A percentile compares a stretch with the other conserved stretches of the same genome.
Evolutionary conservation across 202 grass and related monocot species (phyloP).

Genomic region (Carex arenaria): DNA sequence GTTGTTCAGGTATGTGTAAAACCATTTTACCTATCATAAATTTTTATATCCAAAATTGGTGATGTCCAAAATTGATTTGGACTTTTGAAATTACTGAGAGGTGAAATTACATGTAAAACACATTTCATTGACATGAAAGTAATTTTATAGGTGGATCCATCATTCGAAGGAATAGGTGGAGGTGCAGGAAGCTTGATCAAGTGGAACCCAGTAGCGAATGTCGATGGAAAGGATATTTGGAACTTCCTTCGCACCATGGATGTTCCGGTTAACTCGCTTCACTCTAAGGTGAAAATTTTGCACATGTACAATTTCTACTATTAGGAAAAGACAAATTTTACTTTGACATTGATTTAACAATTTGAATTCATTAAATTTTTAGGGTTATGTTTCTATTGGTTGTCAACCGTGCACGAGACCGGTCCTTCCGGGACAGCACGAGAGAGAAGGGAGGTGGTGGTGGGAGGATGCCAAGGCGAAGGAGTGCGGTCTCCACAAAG

Average conservation of each 20-base stretch:
- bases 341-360: neutral
- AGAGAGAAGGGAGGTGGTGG: constrained; percentile 97
- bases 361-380: neutral
- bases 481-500: constrained; percentile 97
- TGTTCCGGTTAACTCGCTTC: constrained; percentile 83
- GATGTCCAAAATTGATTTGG: neutral
- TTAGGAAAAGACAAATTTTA: neutral
- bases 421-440: constrained; percentile 79
- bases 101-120: neutral
- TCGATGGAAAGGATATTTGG: constrained; percentile 88
- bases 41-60: neutral
- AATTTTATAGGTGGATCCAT: constrained; percentile 61
- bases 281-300: constrained; percentile 47
- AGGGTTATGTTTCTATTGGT: constrained; percentile 89
- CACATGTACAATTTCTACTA: neutral
- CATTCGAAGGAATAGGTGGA: constrained; percentile 65
- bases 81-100: neutral
- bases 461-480: constrained; percentile 97
- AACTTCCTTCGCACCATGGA: constrained; percentile 92
- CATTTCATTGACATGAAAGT: neutral
- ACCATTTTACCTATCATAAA: neutral
- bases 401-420: constrained; percentile 98
- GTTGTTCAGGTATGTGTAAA: constrained; percentile 51
- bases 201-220: constrained; percentile 92
- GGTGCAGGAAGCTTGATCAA: constrained; percentile 86